A percentile compares a stretch with the other conserved stretches of the same genome.
These are phyloP conservation scores for Colletotrichum orchidophilum DNA, from an alignment of 2,329 filamentous ascomycete genomes.

Conservation along the genomic window DNA sequence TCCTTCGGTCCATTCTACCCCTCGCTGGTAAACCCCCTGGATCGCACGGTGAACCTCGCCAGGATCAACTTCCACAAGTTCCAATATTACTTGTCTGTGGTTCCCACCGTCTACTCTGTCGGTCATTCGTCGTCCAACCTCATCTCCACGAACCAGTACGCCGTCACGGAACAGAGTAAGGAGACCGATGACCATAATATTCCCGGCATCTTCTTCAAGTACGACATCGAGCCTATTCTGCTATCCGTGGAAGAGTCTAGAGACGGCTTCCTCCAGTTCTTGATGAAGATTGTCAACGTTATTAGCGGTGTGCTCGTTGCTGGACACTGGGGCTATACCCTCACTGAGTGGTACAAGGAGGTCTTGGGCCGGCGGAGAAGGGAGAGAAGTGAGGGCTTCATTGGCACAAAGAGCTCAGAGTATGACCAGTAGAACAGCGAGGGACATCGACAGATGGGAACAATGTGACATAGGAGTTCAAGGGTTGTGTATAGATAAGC, in stretches of 20 bases:
- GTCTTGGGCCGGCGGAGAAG: conserved; percentile 60
- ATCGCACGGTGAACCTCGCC: conserved; percentile 86
- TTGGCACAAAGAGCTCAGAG: conserved; percentile 31
- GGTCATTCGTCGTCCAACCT: conserved; percentile 59
- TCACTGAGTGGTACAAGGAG: conserved; percentile 78
- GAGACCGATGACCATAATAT: conserved; percentile 75
- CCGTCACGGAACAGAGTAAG: conserved; percentile 88
- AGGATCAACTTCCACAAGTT: conserved; percentile 88
- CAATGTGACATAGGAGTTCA: conserved; percentile 22
- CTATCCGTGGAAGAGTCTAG: conserved; percentile 86
- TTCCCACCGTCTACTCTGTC: conserved; percentile 91
- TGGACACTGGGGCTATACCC: conserved; percentile 90
- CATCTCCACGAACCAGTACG: conserved; percentile 96
- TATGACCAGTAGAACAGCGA: conserved; percentile 27
- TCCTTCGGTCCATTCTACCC: conserved; percentile 98
- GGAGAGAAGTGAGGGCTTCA: conserved; percentile 46
- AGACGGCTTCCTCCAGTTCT: conserved; percentile 76
- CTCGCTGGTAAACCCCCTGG: conserved; percentile 90
- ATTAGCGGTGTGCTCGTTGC: conserved; percentile 91
- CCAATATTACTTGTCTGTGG: conserved; percentile 96
- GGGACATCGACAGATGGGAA: neutral
- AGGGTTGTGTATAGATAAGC: conserved; percentile 26
- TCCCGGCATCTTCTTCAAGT: conserved; percentile 97
- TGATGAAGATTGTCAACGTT: conserved; percentile 89
- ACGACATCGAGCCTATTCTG: conserved; percentile 96